These are phyloP conservation scores for Pichia nakasei DNA, from an alignment of 805 yeast genomes.

Conservation along the genomic window DNA sequence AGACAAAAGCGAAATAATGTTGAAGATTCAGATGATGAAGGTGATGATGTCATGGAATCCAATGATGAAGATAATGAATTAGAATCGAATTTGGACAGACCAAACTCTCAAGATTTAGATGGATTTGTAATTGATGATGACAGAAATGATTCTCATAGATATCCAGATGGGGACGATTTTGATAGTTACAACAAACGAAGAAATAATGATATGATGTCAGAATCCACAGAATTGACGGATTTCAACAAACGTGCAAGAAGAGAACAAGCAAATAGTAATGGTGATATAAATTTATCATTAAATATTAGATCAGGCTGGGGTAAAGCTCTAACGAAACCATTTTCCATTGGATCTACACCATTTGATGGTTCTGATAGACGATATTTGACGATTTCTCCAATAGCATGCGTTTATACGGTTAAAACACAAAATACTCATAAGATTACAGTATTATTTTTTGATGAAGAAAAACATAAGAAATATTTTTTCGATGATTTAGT, in stretches of 20 bases:
- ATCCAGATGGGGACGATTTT: background rate
- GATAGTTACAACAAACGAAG: constrained; percentile 6
- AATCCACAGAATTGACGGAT: constrained; percentile 11
- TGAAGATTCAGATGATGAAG: constrained; percentile 13
- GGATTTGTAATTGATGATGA: constrained; percentile 61
- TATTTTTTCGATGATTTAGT: constrained; percentile 76
- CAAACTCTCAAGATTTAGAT: constrained; percentile 32
- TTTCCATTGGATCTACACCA: constrained; percentile 85
- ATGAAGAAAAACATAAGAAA: constrained; percentile 63
- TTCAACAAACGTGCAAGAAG: constrained; percentile 5
- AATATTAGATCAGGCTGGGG: constrained; percentile 8
- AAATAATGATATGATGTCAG: constrained; percentile 7
- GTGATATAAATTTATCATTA: background rate
- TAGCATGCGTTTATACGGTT: constrained; percentile 79
- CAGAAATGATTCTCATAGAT: constrained; percentile 32
- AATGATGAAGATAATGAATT: constrained; percentile 14
- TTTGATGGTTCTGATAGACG: constrained; percentile 56
- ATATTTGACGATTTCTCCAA: constrained; percentile 68
- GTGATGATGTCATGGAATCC: constrained; percentile 14
- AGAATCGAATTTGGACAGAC: constrained; percentile 17
- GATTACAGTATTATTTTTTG: constrained; percentile 83
- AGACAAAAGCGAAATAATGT: constrained; percentile 16
- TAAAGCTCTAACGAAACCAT: constrained; percentile 36
- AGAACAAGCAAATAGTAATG: background rate
- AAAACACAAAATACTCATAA: constrained; percentile 38